A percentile compares a stretch with the other conserved stretches of the same genome.
These are phyloP conservation scores for Ceriops zippeliana DNA, from an alignment of 345 rosid species.

Conservation along the genomic window DNA sequence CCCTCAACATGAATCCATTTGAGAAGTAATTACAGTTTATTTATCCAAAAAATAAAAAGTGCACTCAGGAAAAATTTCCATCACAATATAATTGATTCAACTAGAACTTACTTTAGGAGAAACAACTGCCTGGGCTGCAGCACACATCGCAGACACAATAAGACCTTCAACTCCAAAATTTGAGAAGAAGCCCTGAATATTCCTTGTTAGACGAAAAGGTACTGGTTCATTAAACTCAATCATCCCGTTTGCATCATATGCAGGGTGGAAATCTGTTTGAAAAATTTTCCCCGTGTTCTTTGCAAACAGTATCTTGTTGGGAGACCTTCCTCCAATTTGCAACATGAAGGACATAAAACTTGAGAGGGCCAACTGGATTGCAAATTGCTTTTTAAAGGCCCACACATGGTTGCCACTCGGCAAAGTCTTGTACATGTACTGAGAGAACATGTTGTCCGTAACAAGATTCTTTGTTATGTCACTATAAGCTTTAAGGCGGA, in stretches of 20 bases:
- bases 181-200: conserved; percentile 95
- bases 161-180: conserved; percentile 97
- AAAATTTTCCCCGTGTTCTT: conserved; percentile 97
- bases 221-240: conserved; percentile 90
- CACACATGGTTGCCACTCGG: conserved; percentile 88
- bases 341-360: conserved; percentile 99
- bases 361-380: conserved; percentile 91
- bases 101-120: conserved; percentile 64
- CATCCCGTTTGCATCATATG: conserved; percentile 84
- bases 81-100: not conserved
- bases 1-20: not conserved
- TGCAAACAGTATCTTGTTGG: conserved; percentile 88
- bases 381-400: conserved; percentile 98
- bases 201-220: conserved; percentile 96
- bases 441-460: conserved; percentile 79
- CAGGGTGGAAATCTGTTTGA: conserved; percentile 98
- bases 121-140: conserved; percentile 90
- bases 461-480: conserved; percentile 75
- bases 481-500: conserved; percentile 85
- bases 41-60: too few species aligned
- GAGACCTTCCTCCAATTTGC: conserved; percentile 97
- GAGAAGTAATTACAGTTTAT: too few species aligned
- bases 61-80: not conserved
- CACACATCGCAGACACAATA: conserved; percentile 85
- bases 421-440: conserved; percentile 92